phyloP scores from a whole-genome alignment of 2,329 filamentous ascomycete species.

The Chrysoporthe deuterocubensis region DNA sequence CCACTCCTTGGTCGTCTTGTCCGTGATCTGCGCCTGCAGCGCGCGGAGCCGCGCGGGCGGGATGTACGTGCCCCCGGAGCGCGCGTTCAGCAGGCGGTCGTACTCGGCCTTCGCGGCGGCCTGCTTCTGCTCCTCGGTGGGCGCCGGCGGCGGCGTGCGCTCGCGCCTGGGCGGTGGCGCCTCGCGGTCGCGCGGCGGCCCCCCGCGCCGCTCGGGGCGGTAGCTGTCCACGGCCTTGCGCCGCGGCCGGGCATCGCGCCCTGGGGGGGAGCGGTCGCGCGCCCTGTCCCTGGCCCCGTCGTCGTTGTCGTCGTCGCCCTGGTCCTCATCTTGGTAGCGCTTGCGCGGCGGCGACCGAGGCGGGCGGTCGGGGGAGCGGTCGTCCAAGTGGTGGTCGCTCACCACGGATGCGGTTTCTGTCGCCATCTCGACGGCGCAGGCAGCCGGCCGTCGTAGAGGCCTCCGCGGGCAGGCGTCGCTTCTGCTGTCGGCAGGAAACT shows the following conservation, averaged over 20 bases:
- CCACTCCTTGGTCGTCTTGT: slow-evolving; percentile 95
- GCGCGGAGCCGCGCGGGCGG: slow-evolving; percentile 88
- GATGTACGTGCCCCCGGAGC: slow-evolving; percentile 95
- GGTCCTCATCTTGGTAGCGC: slow-evolving; percentile 28
- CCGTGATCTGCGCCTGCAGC: slow-evolving; percentile 94
- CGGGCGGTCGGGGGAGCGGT: slow-evolving; percentile 35
- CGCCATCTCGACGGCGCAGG: slow-evolving; percentile 20
- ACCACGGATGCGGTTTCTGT: slow-evolving; percentile 28
- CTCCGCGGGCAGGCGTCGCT: not conserved
- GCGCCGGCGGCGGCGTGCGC: slow-evolving; percentile 45
- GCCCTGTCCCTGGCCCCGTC: slow-evolving; percentile 35
- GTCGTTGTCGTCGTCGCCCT: slow-evolving; percentile 11
- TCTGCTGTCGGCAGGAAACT: not conserved
- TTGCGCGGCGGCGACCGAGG: slow-evolving; percentile 37
- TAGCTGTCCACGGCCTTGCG: slow-evolving; percentile 57
- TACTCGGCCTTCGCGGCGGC: slow-evolving; percentile 90
- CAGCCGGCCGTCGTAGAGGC: slow-evolving; percentile 5
- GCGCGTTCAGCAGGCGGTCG: slow-evolving; percentile 87
- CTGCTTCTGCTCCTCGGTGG: slow-evolving; percentile 82
- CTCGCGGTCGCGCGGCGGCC: slow-evolving; percentile 9
- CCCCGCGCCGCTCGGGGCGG: slow-evolving; percentile 41
- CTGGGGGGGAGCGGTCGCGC: slow-evolving; percentile 27
- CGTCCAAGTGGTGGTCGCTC: slow-evolving; percentile 30
- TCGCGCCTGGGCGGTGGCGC: slow-evolving; percentile 32
- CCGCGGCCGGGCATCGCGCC: slow-evolving; percentile 32